Conservation (phyloP, 768 basidiomycete species). For the Leccinum subgranulosum region DNA sequence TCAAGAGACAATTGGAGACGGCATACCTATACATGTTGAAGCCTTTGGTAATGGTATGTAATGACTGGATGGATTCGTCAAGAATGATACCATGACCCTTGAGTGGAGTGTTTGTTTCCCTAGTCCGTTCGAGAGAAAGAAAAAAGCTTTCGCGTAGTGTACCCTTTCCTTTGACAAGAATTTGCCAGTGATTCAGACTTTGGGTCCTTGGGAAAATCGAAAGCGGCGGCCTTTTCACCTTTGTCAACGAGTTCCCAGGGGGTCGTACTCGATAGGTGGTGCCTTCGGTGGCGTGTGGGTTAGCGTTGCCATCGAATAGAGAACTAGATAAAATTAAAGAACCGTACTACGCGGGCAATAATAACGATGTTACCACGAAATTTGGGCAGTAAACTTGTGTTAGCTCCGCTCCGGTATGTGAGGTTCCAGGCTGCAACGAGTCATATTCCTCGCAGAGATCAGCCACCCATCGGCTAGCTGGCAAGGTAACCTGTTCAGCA, state of each 20-base stretch:
- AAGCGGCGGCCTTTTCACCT: conserved; percentile 80
- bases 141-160: conserved; percentile 82
- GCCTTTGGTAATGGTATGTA: conserved; percentile 31
- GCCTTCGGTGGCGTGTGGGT: conserved; percentile 53
- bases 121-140: conserved; percentile 73
- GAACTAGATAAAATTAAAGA: background rate
- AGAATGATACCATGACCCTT: conserved; percentile 51
- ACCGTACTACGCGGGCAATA: conserved; percentile 16
- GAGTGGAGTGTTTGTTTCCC: conserved; percentile 36
- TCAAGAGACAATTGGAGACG: too few species aligned
- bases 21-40: conserved; percentile 36
- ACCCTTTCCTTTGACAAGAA: conserved; percentile 50
- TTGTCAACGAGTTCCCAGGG: conserved; percentile 79
- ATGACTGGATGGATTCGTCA: conserved; percentile 17
- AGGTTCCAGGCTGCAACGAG: too few species aligned
- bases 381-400: too few species aligned
- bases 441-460: too few species aligned
- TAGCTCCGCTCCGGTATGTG: too few species aligned
- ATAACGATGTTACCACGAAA: conserved; percentile 13
- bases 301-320: conserved; percentile 22
- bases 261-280: conserved; percentile 65
- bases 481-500: too few species aligned
- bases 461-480: too few species aligned
- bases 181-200: conserved; percentile 39
- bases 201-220: conserved; percentile 82